A percentile compares a stretch with the other conserved stretches of the same genome.
These are phyloP conservation scores for Quercus variabilis DNA, from an alignment of 306 rosid genomes.

Conservation along the genomic window DNA sequence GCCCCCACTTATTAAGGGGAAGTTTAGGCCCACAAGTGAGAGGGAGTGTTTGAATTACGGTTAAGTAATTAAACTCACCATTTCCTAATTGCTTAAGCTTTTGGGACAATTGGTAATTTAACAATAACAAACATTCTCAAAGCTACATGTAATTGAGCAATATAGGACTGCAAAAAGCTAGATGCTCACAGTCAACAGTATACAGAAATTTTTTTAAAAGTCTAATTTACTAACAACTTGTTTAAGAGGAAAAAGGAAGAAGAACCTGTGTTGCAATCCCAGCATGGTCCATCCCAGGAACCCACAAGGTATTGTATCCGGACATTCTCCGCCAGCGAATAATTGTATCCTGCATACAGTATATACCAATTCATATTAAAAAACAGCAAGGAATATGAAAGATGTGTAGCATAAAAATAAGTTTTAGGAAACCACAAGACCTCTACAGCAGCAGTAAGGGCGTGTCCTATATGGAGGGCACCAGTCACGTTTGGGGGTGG, in stretches of 20 bases:
- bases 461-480: slow-evolving; percentile 96
- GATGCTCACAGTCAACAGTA: neutral
- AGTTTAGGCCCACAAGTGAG: too few species aligned
- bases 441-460: slow-evolving; percentile 93
- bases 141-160: neutral
- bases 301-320: slow-evolving; percentile 92
- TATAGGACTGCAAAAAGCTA: neutral
- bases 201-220: neutral
- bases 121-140: neutral
- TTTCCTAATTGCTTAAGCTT: too few species aligned
- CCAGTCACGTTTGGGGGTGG: slow-evolving; percentile 99
- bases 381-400: neutral
- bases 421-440: slow-evolving; percentile 28
- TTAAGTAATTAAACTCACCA: too few species aligned
- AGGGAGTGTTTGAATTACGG: too few species aligned
- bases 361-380: slow-evolving; percentile 9
- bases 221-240: slow-evolving; percentile 2
- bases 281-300: slow-evolving; percentile 98
- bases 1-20: too few species aligned
- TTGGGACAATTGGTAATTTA: too few species aligned
- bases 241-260: slow-evolving; percentile 4
- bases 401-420: neutral
- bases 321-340: slow-evolving; percentile 96
- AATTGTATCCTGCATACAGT: slow-evolving; percentile 73
- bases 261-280: slow-evolving; percentile 98